Conservation (phyloP, 2,329 filamentous ascomycete species). For the Diatrype stigma region DNA sequence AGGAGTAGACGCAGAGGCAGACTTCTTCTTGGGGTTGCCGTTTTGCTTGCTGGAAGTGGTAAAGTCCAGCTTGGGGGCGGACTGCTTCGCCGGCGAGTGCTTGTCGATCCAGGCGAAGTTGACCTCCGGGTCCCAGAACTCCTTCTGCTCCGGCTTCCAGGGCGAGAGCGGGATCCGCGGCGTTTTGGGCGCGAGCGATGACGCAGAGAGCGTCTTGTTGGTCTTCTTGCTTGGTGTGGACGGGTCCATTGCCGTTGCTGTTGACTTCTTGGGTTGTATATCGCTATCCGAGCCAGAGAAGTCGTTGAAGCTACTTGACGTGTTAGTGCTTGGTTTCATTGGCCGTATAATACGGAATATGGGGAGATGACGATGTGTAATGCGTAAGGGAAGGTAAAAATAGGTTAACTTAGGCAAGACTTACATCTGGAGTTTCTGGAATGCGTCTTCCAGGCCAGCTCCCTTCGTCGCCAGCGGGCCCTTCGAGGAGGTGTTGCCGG, state of each 20-base stretch:
- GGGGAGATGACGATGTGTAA: no score
- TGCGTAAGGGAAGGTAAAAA: no score
- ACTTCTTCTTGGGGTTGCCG: slow-evolving; percentile 9
- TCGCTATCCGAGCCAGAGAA: slow-evolving; percentile 18
- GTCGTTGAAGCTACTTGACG: slow-evolving; percentile 21
- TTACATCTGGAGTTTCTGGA: slow-evolving; percentile 29
- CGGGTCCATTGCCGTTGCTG: slow-evolving; percentile 14
- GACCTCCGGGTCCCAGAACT: slow-evolving; percentile 30
- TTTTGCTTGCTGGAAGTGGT: background rate
- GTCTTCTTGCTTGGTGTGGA: slow-evolving; percentile 13
- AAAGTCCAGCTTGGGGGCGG: background rate
- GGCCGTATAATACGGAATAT: no score
- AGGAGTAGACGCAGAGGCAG: background rate
- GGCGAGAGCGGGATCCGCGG: slow-evolving; percentile 25
- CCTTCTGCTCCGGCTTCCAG: slow-evolving; percentile 27
- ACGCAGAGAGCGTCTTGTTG: slow-evolving; percentile 20
- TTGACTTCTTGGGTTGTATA: slow-evolving; percentile 1
- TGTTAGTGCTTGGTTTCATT: slow-evolving; percentile 5
- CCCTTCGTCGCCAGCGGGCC: slow-evolving; percentile 10
- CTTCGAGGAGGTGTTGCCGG: slow-evolving; percentile 1
- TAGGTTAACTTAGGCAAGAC: slow-evolving; percentile 7
- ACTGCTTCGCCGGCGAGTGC: slow-evolving; percentile 26
- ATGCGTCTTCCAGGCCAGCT: slow-evolving; percentile 23
- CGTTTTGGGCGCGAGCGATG: slow-evolving; percentile 22
- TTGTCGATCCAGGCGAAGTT: slow-evolving; percentile 31